Evolutionary conservation across 2,329 filamentous ascomycete genomes (phyloP), one percentile per base, ranked within the genome.

Genomic region (Fusarium fujikuroi): DNA sequence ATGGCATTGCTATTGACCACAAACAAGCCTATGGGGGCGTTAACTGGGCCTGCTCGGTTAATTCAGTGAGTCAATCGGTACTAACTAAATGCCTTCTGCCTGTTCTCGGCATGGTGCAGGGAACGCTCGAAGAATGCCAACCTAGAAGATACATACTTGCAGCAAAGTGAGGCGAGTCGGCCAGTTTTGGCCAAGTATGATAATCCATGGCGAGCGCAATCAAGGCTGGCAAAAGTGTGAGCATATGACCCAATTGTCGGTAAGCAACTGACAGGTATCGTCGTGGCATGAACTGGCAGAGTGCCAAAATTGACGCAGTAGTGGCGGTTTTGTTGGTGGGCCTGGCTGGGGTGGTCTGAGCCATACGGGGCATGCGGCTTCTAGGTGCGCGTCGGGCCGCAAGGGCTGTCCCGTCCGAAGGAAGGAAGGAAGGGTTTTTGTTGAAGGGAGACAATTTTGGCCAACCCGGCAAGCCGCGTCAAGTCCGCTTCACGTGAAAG

Each of bases 361-460:
- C 68, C 54, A 54, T 56, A 73, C 69, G 71, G 73, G 75, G 66
- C 72, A 67, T 71, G 75, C 75, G 70, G 66, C 66, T 72, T 70
- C 60, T 58, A 72, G 66, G 63, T 74, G 75, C 76, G 76, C 75
- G 73, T 77, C 76, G 76, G 76, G 76, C 76, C 76, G 76, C 75
- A 77, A 77, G 74, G 75, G 74, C 68, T 77, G 69, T 75, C 73
- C 76, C 72, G 75, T 69, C 72, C 60, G 62, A 72, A 70, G 69
- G 66, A 70, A 72, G 72, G 72, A 67, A 75, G 72, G 69, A 67
- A 75, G 69, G 64, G 44, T 66, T 69, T 50, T 23, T 18, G n/a
- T 72, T 64, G 66, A 73, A 72, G 70, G 70, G 72, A 71, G 71
- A 73, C 50, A 67, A 70, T 44, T 63, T 73, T 69, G 65, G 60